phyloP scores from a whole-genome alignment of 1,284 basidiomycete genomes.

The Malassezia arunalokei region DNA sequence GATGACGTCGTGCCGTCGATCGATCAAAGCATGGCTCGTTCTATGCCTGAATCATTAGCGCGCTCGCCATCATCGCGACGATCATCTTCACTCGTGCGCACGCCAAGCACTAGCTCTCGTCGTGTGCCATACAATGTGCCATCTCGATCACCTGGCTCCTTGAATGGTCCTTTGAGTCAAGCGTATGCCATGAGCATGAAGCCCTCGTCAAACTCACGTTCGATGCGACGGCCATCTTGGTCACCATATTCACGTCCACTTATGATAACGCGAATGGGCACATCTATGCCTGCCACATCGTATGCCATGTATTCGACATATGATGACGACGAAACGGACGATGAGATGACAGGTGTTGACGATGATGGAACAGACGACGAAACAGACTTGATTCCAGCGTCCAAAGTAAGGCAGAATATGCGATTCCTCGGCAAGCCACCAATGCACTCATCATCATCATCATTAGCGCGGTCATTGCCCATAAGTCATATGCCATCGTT shows the following conservation, averaged over 20 bases:
- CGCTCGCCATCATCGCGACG: slow-evolving; percentile 8
- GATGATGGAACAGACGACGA: slow-evolving; percentile 38
- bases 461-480: neutral
- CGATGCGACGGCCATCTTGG: neutral
- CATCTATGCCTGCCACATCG: slow-evolving; percentile 16
- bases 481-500: neutral
- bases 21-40: slow-evolving; percentile 3
- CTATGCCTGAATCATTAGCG: neutral
- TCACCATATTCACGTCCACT: slow-evolving; percentile 4
- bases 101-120: neutral
- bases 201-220: slow-evolving; percentile 16
- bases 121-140: slow-evolving; percentile 14
- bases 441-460: neutral
- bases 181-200: slow-evolving; percentile 22
- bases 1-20: slow-evolving; percentile 6
- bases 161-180: slow-evolving; percentile 2
- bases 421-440: neutral
- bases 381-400: slow-evolving; percentile 15
- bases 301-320: slow-evolving; percentile 9
- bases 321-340: slow-evolving; percentile 44
- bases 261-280: slow-evolving; percentile 13
- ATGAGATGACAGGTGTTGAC: slow-evolving; percentile 34
- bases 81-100: slow-evolving; percentile 3
- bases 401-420: neutral
- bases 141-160: slow-evolving; percentile 5